These are phyloP conservation scores for Ensete ventricosum DNA, from an alignment of 176 grass and related monocot genomes.

Conservation along the genomic window DNA sequence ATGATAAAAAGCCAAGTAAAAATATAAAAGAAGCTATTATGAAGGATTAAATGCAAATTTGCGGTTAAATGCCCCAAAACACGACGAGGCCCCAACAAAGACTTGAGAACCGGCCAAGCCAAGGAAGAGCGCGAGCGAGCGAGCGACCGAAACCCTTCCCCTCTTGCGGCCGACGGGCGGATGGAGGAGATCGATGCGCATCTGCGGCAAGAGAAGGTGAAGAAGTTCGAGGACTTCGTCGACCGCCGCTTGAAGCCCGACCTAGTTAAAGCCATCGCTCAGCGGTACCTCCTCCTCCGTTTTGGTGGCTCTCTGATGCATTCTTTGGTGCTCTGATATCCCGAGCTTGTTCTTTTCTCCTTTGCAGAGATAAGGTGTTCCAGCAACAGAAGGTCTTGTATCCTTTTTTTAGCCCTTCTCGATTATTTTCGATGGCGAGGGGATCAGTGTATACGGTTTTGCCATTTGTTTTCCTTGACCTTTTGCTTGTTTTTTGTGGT, in stretches of 20 bases:
- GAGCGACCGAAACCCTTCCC: neutral
- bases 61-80: too few species aligned
- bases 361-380: conserved; percentile 52
- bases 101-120: too few species aligned
- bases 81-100: too few species aligned
- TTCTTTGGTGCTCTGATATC: neutral
- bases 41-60: too few species aligned
- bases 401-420: conserved; percentile 15
- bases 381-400: conserved; percentile 87
- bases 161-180: neutral
- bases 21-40: too few species aligned
- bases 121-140: too few species aligned
- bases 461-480: neutral
- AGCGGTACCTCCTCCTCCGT: conserved; percentile 25
- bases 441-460: neutral
- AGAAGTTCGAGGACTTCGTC: conserved; percentile 66
- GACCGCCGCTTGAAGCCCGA: conserved; percentile 64
- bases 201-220: conserved; percentile 50
- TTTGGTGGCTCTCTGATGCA: neutral
- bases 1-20: too few species aligned
- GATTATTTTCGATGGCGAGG: neutral
- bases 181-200: conserved; percentile 17
- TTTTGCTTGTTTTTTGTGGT: neutral
- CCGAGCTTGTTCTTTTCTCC: neutral
- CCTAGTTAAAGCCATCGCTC: conserved; percentile 55